A percentile compares a stretch with the other conserved stretches of the same genome.
These are phyloP conservation scores for Tolypocladium sp. DNA, from an alignment of 2,329 filamentous ascomycete genomes.

Conservation along the genomic window DNA sequence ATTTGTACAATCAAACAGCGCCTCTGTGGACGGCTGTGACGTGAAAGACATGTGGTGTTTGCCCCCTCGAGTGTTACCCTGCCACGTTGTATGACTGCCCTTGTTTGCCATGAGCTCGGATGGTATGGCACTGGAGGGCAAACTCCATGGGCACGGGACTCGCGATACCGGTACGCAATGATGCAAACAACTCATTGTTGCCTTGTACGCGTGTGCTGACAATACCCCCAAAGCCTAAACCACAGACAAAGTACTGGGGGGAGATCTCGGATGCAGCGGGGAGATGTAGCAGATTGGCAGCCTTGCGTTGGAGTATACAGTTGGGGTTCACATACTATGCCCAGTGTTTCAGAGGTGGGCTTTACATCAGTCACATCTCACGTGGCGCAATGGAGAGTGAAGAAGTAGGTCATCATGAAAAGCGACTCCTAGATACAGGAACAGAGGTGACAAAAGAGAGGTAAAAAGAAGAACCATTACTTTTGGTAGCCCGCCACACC, in stretches of 20 bases:
- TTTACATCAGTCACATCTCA: not conserved
- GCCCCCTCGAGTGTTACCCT: not conserved
- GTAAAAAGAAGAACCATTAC: constrained; percentile 28
- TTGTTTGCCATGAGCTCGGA: not conserved
- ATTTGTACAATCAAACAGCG: not conserved
- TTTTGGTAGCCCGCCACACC: constrained; percentile 31
- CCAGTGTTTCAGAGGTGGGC: no score
- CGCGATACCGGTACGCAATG: not conserved
- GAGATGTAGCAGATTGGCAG: not conserved
- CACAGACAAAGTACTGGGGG: not conserved
- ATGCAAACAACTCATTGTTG: not conserved
- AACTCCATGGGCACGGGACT: not conserved
- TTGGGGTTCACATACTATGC: no score
- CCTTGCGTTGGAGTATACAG: no score
- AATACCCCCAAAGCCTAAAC: not conserved
- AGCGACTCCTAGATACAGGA: constrained; percentile 27
- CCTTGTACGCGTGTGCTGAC: not conserved
- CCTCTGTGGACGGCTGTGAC: not conserved
- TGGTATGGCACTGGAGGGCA: no score
- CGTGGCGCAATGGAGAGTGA: not conserved
- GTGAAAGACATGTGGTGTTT: not conserved
- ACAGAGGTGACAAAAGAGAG: constrained; percentile 20
- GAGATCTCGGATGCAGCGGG: no score
- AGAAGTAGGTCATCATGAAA: constrained; percentile 19
- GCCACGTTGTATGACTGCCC: not conserved